A percentile compares a stretch with the other conserved stretches of the same genome.
Evolutionary conservation across 2,329 filamentous ascomycete species (phyloP).

Genomic region (Colletotrichum graminicola): DNA sequence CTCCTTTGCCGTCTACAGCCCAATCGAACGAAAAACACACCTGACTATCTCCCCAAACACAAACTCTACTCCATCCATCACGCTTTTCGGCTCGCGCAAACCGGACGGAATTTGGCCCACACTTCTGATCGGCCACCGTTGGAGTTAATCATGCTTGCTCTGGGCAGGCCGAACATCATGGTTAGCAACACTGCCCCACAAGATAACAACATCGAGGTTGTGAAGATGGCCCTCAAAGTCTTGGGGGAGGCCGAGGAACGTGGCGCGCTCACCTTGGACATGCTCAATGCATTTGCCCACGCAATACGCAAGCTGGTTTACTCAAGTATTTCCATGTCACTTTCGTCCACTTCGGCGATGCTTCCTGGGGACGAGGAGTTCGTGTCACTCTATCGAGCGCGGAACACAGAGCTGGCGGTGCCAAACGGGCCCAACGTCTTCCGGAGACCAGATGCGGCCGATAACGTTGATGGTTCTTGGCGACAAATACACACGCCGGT

Average conservation of each 20-base stretch:
- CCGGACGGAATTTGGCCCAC: background rate
- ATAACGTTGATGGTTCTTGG: background rate
- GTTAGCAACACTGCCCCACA: slow-evolving; percentile 8
- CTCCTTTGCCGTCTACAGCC: slow-evolving; percentile 37
- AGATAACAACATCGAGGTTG: slow-evolving; percentile 13
- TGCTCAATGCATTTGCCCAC: slow-evolving; percentile 43
- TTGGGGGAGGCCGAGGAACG: slow-evolving; percentile 25
- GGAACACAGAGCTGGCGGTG: background rate
- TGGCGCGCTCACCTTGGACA: slow-evolving; percentile 23
- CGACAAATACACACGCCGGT: slow-evolving; percentile 1
- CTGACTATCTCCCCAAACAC: too few species aligned
- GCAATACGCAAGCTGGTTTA: slow-evolving; percentile 19
- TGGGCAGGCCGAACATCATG: slow-evolving; percentile 36
- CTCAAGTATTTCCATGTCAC: slow-evolving; percentile 45
- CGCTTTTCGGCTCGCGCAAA: slow-evolving; percentile 25
- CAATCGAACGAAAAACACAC: slow-evolving; percentile 10
- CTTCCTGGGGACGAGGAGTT: slow-evolving; percentile 1
- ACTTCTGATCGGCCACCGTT: slow-evolving; percentile 17
- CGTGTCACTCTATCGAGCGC: slow-evolving; percentile 22
- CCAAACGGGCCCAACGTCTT: background rate
- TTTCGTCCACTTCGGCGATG: slow-evolving; percentile 42
- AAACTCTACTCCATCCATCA: slow-evolving; percentile 14
- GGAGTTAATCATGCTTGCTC: slow-evolving; percentile 30
- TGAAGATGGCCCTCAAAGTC: slow-evolving; percentile 23
- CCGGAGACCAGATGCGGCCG: background rate